phyloP scores from a whole-genome alignment of 1,284 basidiomycete genomes.

The Cutaneotrichosporon arboriforme region DNA sequence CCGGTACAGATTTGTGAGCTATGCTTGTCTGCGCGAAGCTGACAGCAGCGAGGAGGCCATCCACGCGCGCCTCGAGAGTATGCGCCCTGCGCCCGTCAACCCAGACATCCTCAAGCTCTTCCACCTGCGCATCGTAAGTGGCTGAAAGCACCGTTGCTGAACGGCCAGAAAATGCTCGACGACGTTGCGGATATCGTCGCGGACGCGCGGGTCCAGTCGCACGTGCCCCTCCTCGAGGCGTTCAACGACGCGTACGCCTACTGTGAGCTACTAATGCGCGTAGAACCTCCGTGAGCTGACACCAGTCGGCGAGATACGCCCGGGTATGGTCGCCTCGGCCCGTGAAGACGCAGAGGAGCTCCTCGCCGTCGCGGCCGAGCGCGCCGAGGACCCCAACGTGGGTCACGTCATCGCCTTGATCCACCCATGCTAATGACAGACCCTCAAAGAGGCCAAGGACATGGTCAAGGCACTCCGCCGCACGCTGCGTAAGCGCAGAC shows the following conservation, averaged over 20 bases:
- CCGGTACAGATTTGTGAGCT: background rate
- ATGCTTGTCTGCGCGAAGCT: background rate
- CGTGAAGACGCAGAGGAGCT: background rate
- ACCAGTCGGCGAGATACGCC: background rate
- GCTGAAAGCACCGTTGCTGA: too few species aligned
- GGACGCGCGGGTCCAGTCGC: too few species aligned
- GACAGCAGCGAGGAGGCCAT: background rate
- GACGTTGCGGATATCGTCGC: background rate
- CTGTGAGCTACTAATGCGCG: background rate
- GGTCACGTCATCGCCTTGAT: background rate
- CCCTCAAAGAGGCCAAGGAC: background rate
- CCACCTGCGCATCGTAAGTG: slow-evolving; percentile 1
- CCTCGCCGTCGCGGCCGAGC: background rate
- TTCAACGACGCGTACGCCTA: background rate
- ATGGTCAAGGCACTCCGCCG: background rate
- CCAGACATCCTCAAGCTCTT: background rate
- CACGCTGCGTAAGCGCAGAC: too few species aligned
- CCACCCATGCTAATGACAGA: background rate
- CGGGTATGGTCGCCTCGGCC: background rate
- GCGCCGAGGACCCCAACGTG: background rate
- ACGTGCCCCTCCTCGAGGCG: background rate
- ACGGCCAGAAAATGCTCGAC: background rate
- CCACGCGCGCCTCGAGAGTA: background rate
- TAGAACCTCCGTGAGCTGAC: background rate
- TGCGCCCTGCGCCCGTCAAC: background rate